These are phyloP conservation scores for Metarhizium guizhouense DNA, from an alignment of 2,329 filamentous ascomycete species.

Conservation along the genomic window DNA sequence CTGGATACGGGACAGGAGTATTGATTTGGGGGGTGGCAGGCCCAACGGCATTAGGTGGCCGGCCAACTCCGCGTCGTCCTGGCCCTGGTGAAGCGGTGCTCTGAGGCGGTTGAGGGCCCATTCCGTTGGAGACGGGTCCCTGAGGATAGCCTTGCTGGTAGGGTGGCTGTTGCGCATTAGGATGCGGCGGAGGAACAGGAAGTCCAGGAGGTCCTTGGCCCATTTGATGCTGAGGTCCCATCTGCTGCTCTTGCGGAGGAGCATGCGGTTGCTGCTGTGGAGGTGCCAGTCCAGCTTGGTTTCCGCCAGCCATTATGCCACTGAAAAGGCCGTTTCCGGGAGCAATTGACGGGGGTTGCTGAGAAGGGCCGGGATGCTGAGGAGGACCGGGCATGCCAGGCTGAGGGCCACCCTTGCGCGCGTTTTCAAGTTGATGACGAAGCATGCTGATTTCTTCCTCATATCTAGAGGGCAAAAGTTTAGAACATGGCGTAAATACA, in stretches of 20 bases:
- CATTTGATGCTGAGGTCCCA: slow-evolving; percentile 44
- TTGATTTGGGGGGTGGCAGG: slow-evolving; percentile 90
- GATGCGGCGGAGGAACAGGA: slow-evolving; percentile 48
- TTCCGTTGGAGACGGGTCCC: slow-evolving; percentile 55
- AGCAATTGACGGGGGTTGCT: slow-evolving; percentile 81
- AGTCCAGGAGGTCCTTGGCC: slow-evolving; percentile 66
- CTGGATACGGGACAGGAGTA: slow-evolving; percentile 77
- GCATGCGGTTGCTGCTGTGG: slow-evolving; percentile 53
- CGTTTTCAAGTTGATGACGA: slow-evolving; percentile 75
- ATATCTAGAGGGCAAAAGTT: slow-evolving; percentile 53
- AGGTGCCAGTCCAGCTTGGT: slow-evolving; percentile 75
- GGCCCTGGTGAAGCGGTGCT: slow-evolving; percentile 82
- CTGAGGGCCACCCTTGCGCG: slow-evolving; percentile 53
- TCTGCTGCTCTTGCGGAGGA: slow-evolving; percentile 59
- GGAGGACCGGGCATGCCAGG: slow-evolving; percentile 57
- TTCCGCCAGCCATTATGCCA: slow-evolving; percentile 86
- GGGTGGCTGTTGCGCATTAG: slow-evolving; percentile 58
- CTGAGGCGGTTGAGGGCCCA: slow-evolving; percentile 73
- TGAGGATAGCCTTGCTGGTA: slow-evolving; percentile 63
- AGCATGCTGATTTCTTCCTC: slow-evolving; percentile 84
- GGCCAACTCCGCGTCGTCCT: slow-evolving; percentile 61
- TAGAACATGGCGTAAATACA: slow-evolving; percentile 3
- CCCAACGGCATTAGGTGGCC: slow-evolving; percentile 52
- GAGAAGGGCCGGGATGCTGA: slow-evolving; percentile 69
- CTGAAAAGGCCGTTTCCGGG: slow-evolving; percentile 90